Conservation (phyloP, 495 filamentous ascomycete species). For the Penicillium cinerascens region DNA sequence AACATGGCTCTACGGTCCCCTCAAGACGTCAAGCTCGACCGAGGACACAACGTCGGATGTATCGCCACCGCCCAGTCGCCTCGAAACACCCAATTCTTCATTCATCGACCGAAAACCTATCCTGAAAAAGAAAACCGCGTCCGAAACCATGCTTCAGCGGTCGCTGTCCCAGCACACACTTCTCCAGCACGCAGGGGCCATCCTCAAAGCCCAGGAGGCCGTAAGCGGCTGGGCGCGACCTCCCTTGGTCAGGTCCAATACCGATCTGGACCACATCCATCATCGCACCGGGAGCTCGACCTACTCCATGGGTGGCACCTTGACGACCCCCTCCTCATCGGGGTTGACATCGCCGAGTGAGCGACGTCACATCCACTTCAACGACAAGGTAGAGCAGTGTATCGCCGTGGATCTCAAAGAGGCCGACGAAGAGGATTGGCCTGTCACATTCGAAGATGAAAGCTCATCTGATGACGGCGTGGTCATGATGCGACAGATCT, state of each 20-base stretch:
- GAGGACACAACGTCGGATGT: constrained; percentile 32
- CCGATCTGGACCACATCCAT: constrained; percentile 58
- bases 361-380: constrained; percentile 89
- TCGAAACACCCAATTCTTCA: constrained; percentile 84
- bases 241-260: constrained; percentile 53
- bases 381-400: constrained; percentile 91
- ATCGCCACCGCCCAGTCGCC: constrained; percentile 53
- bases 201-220: constrained; percentile 84
- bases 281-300: constrained; percentile 37
- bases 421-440: constrained; percentile 62
- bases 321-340: constrained; percentile 39
- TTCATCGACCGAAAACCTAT: constrained; percentile 85
- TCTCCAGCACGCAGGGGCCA: constrained; percentile 88
- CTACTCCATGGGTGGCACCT: constrained; percentile 27
- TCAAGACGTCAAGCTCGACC: constrained; percentile 62
- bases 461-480: constrained; percentile 70
- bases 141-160: constrained; percentile 88
- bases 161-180: constrained; percentile 89
- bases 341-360: constrained; percentile 64
- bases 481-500: constrained; percentile 78
- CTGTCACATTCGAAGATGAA: constrained; percentile 50
- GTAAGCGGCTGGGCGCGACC: constrained; percentile 44
- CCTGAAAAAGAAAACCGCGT: constrained; percentile 92
- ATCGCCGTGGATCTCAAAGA: constrained; percentile 87
- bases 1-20: constrained; percentile 94